Base-by-base conservation (phyloP, 495 filamentous ascomycete genomes). In the Trichoderma reesei region DNA sequence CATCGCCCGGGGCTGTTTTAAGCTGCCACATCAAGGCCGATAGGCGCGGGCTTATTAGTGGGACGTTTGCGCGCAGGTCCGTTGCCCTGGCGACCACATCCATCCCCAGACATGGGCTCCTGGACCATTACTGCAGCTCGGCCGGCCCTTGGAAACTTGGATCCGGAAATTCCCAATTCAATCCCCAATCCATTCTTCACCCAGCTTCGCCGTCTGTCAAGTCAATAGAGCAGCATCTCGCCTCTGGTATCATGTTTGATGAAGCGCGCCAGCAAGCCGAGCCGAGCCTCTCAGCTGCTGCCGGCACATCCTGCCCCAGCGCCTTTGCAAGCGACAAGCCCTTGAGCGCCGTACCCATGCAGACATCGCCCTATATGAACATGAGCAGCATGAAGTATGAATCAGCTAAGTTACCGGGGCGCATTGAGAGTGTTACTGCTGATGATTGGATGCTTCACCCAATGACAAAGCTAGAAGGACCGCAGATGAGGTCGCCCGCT, bases 291-390 rank as follows among this genome's bases (percentile, higher is more conserved):
- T 67, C 75, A 63, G 72, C 68, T 67, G 68, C 67, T 18, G 20
- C 44, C 3, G 70, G 73, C 56, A 70, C 70, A 16, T 72, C 64
- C 20, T 72, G 78, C 37, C 68, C 76, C 16, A 78, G 75, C 67
- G 74, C 73, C 5, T 78, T 80, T 71, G 68, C 70, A 51, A 63
- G 68, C 65, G 61, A 67, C 44, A 74, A 68, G 46, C 72, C 69
- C 14, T 76, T 80, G 61, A 76, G 84, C 65, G 71, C 79, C 14
- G 73, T 80, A 68, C 73, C 77, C 48, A 81, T 84, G 67, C 76
- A 78, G 65, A 76, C 72, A 34, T 72, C 77, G 6, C 82, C 81
- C n/a, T 85, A 85, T 65, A 74, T 81, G 71, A 81, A 81, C 68
- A 78, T 85, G 76, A 73, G 72, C 62, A 77, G 76, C 59, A 66